Evolutionary conservation across 441 rosid genomes (phyloP).

Genomic region (Arabidopsis hybrid): DNA sequence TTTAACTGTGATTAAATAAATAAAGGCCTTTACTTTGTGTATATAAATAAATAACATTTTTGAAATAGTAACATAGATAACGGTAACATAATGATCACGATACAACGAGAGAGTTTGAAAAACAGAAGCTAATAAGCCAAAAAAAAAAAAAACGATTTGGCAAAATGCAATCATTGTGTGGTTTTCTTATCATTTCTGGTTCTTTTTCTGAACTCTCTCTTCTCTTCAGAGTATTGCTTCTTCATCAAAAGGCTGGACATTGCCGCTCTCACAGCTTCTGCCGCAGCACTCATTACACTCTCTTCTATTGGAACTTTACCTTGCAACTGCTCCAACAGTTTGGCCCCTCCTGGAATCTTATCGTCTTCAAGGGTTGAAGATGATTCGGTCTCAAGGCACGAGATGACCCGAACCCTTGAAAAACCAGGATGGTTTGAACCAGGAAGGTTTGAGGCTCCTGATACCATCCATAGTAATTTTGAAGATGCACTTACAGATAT

Average conservation of each 20-base stretch:
- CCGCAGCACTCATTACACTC: conserved; percentile 65
- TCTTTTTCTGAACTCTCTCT: conserved; percentile 85
- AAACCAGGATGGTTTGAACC: conserved; percentile 61
- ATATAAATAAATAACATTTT: not conserved
- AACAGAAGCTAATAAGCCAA: not conserved
- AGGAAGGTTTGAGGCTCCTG: conserved; percentile 71
- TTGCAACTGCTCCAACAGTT: conserved; percentile 77
- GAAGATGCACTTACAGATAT: conserved; percentile 50
- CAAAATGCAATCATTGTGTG: conserved; percentile 44
- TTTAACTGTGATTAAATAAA: no score
- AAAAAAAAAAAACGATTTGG: not conserved
- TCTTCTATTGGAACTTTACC: conserved; percentile 69
- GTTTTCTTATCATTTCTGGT: conserved; percentile 80
- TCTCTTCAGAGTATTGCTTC: conserved; percentile 82
- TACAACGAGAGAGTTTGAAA: not conserved
- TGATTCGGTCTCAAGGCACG: conserved; percentile 48
- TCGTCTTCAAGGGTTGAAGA: conserved; percentile 51
- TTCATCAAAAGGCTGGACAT: conserved; percentile 81
- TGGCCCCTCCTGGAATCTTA: conserved; percentile 70
- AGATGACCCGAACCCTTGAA: conserved; percentile 64
- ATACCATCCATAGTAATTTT: conserved; percentile 69
- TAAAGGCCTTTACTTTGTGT: no score
- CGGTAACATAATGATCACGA: conserved; percentile 1
- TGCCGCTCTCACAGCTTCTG: conserved; percentile 78
- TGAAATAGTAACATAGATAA: not conserved